A percentile compares a stretch with the other conserved stretches of the same genome.
Evolutionary conservation across 2,329 filamentous ascomycete species (phyloP).

Genomic region (Pseudocercospora cruenta): DNA sequence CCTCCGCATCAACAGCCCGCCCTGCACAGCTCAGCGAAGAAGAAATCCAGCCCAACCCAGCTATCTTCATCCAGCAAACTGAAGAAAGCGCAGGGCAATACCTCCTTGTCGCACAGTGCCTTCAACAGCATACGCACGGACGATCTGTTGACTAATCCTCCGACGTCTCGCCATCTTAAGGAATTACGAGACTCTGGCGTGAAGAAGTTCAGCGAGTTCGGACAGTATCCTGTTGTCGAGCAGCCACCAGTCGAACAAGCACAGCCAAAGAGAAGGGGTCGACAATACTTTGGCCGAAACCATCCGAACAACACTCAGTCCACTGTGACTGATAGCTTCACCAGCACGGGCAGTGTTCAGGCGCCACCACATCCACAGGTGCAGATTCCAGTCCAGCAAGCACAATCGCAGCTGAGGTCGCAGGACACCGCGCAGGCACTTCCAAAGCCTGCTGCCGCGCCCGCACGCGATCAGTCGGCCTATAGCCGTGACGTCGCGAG

Average conservation of each 20-base stretch:
- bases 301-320: conserved; percentile 8
- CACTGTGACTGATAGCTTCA: conserved; percentile 22
- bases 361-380: not conserved
- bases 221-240: not conserved
- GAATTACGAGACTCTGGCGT: conserved; percentile 2
- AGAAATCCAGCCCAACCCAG: conserved; percentile 18
- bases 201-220: not conserved
- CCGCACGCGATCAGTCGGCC: not conserved
- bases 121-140: conserved; percentile 6
- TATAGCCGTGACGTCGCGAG: not conserved
- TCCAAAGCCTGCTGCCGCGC: not conserved
- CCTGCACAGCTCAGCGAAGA: not conserved
- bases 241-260: not conserved
- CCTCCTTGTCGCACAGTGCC: not conserved
- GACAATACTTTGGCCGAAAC: conserved; percentile 9
- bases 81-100: conserved; percentile 26
- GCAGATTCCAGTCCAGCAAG: conserved; percentile 14
- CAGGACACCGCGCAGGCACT: not conserved
- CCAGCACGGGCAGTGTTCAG: conserved; percentile 14
- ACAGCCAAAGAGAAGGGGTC: conserved; percentile 16
- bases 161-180: not conserved
- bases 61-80: conserved; percentile 19
- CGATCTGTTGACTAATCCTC: not conserved
- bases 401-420: conserved; percentile 8
- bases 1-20: not conserved